Conservation (phyloP, 495 filamentous ascomycete genomes). For the Endocarpon pusillum region DNA sequence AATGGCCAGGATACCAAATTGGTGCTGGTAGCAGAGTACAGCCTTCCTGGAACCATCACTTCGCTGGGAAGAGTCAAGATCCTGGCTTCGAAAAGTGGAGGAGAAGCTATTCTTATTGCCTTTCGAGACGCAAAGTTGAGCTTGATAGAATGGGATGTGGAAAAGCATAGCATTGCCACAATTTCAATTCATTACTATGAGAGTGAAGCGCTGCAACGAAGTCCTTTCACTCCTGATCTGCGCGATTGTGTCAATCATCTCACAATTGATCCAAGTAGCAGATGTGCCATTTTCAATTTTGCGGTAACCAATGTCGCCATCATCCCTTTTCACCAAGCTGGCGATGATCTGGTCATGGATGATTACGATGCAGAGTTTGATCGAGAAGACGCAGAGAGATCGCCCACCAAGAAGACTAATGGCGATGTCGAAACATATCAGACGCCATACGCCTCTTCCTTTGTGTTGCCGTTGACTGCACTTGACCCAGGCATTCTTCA, state of each 20-base stretch:
- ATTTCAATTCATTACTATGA: slow-evolving; percentile 97
- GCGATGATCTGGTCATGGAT: slow-evolving; percentile 80
- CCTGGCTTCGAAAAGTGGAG: slow-evolving; percentile 53
- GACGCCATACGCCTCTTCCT: slow-evolving; percentile 77
- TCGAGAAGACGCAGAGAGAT: slow-evolving; percentile 22
- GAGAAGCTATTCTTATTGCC: slow-evolving; percentile 67
- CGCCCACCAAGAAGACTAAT: slow-evolving; percentile 24
- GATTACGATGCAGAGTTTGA: slow-evolving; percentile 73
- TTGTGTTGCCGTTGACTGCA: slow-evolving; percentile 69
- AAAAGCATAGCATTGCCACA: slow-evolving; percentile 57
- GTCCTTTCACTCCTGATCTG: slow-evolving; percentile 56
- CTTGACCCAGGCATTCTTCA: slow-evolving; percentile 75
- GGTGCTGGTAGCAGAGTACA: slow-evolving; percentile 70
- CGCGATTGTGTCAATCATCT: slow-evolving; percentile 58
- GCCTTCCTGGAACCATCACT: slow-evolving; percentile 65
- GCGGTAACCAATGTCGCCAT: slow-evolving; percentile 78
- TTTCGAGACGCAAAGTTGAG: slow-evolving; percentile 83
- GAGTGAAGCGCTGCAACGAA: slow-evolving; percentile 63
- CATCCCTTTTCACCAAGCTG: slow-evolving; percentile 69
- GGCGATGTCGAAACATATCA: slow-evolving; percentile 37
- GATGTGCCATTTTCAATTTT: slow-evolving; percentile 89
- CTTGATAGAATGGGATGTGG: slow-evolving; percentile 86
- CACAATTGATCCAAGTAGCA: slow-evolving; percentile 74
- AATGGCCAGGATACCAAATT: slow-evolving; percentile 50
- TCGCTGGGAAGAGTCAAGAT: slow-evolving; percentile 62